Base-by-base conservation (phyloP, 225 moss, liverwort and hornwort species). In the Straminergon stramineum region DNA sequence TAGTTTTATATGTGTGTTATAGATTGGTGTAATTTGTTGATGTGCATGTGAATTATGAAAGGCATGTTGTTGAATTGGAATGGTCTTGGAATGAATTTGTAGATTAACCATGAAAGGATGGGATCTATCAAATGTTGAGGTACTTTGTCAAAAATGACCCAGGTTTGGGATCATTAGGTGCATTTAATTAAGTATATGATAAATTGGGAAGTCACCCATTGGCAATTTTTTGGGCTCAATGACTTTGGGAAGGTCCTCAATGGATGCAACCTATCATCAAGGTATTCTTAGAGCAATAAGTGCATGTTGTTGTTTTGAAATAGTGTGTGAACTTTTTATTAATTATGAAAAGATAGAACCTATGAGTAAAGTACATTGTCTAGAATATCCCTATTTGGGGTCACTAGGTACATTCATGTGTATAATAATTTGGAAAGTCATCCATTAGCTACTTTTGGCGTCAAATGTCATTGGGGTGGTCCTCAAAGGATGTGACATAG, bases 131-230 rank as follows among this genome's bases (percentile, higher is more conserved):
- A n/a, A n/a, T 4, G 13, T 69, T 39, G 39, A 39, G 0, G n/a
- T n/a, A 22, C 5, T 69, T 69, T 69, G 23, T 69, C 23, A 23
- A 13, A 39, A 69, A 69, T 39, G 13, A 39, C 4, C 2, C 0
- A 0, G 4, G 7, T 21, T 69, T 69, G 13, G 1, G 7, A 2
- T 39, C 39, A 69, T 69, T 69, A 23, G 13, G 23, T 22, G 22
- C n/a, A 69, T n/a, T 39, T 13, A 13, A 4, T 39, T 13, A 13
- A 4, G 4, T 39, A 4, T 21, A n/a, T 0, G 0, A 2, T 68
- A 21, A n/a, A 12, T n/a, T 69, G 3, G 19, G 5, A 67, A 67
- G 11, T 35, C 35, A 35, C 35, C 11, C 3, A 67, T 31, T 11
- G 11, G 1, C 10, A 0, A 67, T 1, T 67, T 66, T 34, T 10